Conservation (phyloP, 2,329 filamentous ascomycete species). For the Balansia obtecta region DNA sequence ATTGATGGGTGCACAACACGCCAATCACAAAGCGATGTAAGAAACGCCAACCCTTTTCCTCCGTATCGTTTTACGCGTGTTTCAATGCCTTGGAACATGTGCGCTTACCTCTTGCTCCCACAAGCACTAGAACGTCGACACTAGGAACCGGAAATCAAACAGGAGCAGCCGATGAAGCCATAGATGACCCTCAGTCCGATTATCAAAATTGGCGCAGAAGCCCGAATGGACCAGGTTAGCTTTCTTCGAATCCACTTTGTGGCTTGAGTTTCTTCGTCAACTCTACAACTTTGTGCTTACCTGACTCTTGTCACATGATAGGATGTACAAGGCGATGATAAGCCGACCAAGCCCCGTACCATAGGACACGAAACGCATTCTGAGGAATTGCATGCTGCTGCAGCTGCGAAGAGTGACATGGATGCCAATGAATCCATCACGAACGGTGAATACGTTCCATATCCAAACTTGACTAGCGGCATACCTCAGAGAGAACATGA, state of each 20-base stretch:
- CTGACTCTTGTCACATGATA: neutral
- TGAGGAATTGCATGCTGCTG: neutral
- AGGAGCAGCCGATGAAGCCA: neutral
- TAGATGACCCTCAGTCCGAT: neutral
- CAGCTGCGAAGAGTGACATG: neutral
- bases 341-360: neutral
- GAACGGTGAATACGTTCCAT: constrained; percentile 10
- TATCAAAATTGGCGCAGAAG: neutral
- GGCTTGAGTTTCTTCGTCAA: neutral
- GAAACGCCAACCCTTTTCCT: neutral
- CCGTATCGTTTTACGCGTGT: neutral
- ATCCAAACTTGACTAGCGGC: constrained; percentile 16
- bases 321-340: neutral
- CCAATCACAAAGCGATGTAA: neutral
- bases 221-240: neutral
- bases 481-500: constrained; percentile 12
- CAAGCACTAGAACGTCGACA: neutral
- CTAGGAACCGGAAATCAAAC: neutral
- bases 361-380: neutral
- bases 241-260: neutral
- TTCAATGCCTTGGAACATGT: neutral
- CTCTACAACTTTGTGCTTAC: neutral
- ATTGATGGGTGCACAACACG: neutral
- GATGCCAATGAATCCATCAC: neutral
- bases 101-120: neutral